phyloP scores from a whole-genome alignment of 1,284 basidiomycete genomes.

The Schizophyllum commune region DNA sequence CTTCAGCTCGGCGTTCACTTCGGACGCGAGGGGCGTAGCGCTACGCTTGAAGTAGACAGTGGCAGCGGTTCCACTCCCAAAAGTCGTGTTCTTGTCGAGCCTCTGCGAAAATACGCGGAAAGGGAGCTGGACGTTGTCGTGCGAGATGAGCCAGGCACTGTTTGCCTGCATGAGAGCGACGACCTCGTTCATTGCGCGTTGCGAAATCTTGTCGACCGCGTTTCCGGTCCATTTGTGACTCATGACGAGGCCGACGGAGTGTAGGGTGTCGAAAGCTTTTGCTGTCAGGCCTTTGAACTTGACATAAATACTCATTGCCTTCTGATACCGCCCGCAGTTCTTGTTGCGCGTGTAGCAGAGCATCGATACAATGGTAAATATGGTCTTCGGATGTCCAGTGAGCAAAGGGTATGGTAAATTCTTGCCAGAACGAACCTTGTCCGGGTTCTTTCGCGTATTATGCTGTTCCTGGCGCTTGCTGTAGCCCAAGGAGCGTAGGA shows the following conservation, averaged over 20 bases:
- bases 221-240: conserved; percentile 28
- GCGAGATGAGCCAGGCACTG: conserved; percentile 20
- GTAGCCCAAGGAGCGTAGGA: conserved; percentile 15
- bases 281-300: conserved; percentile 26
- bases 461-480: conserved; percentile 11
- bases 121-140: conserved; percentile 31
- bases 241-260: conserved; percentile 25
- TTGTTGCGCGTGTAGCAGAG: conserved; percentile 21
- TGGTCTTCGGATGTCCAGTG: conserved; percentile 10
- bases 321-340: conserved; percentile 18
- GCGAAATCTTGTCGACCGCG: conserved; percentile 17
- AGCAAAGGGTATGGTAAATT: not conserved
- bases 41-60: conserved; percentile 25
- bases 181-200: conserved; percentile 17
- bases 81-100: conserved; percentile 23
- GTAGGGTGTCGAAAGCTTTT: conserved; percentile 24
- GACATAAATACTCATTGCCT: conserved; percentile 25
- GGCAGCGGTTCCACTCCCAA: conserved; percentile 27
- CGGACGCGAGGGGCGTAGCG: conserved; percentile 10
- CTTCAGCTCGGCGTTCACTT: conserved; percentile 14
- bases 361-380: conserved; percentile 20
- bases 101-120: conserved; percentile 28
- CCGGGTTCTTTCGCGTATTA: conserved; percentile 20
- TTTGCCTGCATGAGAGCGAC: conserved; percentile 10
- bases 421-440: conserved; percentile 14